Base-by-base conservation (phyloP, 2,329 filamentous ascomycete species). In the Curvularia sp. region DNA sequence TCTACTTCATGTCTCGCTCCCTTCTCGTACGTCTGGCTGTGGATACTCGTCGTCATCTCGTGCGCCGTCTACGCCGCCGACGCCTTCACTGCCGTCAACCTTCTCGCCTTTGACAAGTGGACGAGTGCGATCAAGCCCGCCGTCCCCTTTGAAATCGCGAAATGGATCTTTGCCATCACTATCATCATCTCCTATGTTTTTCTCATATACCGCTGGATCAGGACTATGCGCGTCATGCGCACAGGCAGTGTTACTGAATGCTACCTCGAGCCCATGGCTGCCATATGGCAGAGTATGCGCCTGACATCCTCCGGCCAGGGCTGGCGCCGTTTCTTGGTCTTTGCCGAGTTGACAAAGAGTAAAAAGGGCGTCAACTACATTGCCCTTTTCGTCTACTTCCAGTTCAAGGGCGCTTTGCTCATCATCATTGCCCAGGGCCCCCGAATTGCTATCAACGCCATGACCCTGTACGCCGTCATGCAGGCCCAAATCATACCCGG, bases 141-240 rank as follows among this genome's bases (percentile, higher is more conserved):
- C 39, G 89, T 98, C 64, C 85, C 88, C 3, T 87, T 96, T 71
- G 80, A 86, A 48, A 85, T 94, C 53, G 90, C 92, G 12, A 96
- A 95, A 80, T 97, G 93, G 93, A 93, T 99, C 75, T 99, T 98
- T 75, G 90, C 92, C 27, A 86, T 87, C 55, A 97, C 93, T 76
- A 98, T 99, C 73, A 89, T 98, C 63, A 83, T 95, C 34, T 98
- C 93, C 9, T 93, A 94, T 76, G 80, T 92, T 64, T 91, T 98
- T 65, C 84, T 96, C 27, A 82, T 80, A 15, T 95, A 90, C 70
- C 91, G 96, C 77, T 92, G 91, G 80, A 74, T 96, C 47, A 87
- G 90, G 53, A 93, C 94, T 25, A 80, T 89, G 60, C 87, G 89
- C 45, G 91, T 96, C 49, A 96, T 98, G 76, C 88, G 83, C 67